Evolutionary conservation across 805 yeast genomes (phyloP).

Genomic region (Metschnikowia anglica): DNA sequence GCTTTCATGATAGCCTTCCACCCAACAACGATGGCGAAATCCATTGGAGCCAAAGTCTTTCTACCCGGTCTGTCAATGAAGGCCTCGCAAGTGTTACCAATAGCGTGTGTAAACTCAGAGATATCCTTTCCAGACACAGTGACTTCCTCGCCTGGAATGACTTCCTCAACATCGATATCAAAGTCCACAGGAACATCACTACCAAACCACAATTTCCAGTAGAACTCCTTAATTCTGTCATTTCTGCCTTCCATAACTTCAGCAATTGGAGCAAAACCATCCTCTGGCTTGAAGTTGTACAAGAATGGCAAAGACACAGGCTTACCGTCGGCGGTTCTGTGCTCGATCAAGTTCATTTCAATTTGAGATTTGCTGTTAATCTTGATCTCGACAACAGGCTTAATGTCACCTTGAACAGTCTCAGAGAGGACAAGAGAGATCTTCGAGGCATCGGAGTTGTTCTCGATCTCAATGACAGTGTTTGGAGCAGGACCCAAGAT

Average conservation of each 20-base stretch:
- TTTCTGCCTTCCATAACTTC: constrained; percentile 91
- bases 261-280: constrained; percentile 93
- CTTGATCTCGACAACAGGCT: constrained; percentile 64
- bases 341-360: constrained; percentile 75
- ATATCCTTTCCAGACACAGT: constrained; percentile 74
- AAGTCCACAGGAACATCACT: constrained; percentile 56
- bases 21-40: constrained; percentile 96
- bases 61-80: constrained; percentile 87
- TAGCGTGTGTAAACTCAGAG: constrained; percentile 92
- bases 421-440: constrained; percentile 67
- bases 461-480: constrained; percentile 58
- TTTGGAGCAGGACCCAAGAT: constrained; percentile 72
- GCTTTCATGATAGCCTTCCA: constrained; percentile 98
- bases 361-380: constrained; percentile 53
- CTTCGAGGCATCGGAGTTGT: constrained; percentile 50
- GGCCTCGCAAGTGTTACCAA: constrained; percentile 96
- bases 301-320: constrained; percentile 76
- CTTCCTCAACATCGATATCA: constrained; percentile 67
- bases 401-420: constrained; percentile 65
- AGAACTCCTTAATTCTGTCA: constrained; percentile 88
- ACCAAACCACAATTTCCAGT: constrained; percentile 98
- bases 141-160: constrained; percentile 67
- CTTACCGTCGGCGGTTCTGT: constrained; percentile 75
- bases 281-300: constrained; percentile 75
- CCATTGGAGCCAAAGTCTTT: constrained; percentile 94